These are phyloP conservation scores for Aspergillus hancockii DNA, from an alignment of 495 filamentous ascomycete genomes.

Conservation along the genomic window DNA sequence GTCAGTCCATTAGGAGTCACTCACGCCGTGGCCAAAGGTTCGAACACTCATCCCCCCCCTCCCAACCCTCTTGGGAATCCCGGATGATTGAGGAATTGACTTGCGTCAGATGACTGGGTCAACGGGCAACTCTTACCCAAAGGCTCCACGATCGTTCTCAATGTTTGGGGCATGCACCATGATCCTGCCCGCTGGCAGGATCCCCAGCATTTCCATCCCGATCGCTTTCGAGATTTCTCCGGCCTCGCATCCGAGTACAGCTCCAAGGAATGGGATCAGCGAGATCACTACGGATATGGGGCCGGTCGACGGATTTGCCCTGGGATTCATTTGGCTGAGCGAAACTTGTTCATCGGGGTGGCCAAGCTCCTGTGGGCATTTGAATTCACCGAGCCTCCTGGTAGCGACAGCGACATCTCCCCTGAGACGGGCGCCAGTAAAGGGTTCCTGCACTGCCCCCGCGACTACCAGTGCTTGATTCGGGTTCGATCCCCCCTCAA, in stretches of 20 bases:
- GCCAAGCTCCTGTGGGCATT: constrained; percentile 61
- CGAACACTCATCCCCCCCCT: too few species aligned
- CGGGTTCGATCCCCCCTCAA: neutral
- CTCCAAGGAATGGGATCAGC: constrained; percentile 39
- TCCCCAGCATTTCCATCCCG: constrained; percentile 56
- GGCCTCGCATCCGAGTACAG: constrained; percentile 37
- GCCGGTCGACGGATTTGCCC: constrained; percentile 34
- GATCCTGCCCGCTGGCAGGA: constrained; percentile 45
- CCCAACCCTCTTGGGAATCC: too few species aligned
- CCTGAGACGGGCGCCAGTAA: neutral
- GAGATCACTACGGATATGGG: constrained; percentile 33
- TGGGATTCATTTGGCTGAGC: constrained; percentile 34
- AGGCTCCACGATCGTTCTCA: constrained; percentile 43
- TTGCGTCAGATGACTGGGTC: constrained; percentile 50
- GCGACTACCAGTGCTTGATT: neutral
- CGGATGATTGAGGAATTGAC: too few species aligned
- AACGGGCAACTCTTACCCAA: constrained; percentile 52
- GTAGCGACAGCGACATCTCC: neutral
- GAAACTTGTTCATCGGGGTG: constrained; percentile 50
- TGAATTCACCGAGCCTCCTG: neutral
- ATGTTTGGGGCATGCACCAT: constrained; percentile 49
- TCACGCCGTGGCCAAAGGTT: constrained; percentile 47
- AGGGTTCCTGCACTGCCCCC: neutral
- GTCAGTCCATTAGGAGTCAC: constrained; percentile 48
- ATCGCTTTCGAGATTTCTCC: constrained; percentile 43